Conservation (phyloP, 208 protist species). For the Acanthamoeba lenticulata region DNA sequence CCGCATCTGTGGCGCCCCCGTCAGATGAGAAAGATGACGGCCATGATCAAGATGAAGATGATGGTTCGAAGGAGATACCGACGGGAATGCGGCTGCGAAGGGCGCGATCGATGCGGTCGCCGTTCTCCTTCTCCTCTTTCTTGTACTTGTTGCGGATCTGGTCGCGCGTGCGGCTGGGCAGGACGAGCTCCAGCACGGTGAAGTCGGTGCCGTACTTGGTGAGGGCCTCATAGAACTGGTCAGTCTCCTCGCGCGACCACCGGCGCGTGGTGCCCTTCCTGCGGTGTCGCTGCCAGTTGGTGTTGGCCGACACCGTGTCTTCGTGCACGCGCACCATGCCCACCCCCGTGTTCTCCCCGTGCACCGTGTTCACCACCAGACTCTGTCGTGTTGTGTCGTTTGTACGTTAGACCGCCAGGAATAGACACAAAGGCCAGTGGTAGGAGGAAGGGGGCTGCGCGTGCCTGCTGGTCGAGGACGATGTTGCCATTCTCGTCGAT, state of each 20-base stretch:
- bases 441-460: too few species aligned
- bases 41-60: not conserved
- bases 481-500: constrained; percentile 43
- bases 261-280: constrained; percentile 18
- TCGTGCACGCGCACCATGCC: constrained; percentile 12
- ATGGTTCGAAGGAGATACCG: constrained; percentile 27
- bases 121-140: constrained; percentile 70
- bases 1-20: not conserved
- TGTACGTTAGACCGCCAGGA: too few species aligned
- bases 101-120: constrained; percentile 19
- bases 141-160: constrained; percentile 76
- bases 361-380: not conserved
- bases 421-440: too few species aligned
- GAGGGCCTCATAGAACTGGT: constrained; percentile 71
- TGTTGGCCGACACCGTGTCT: constrained; percentile 6
- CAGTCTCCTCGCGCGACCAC: constrained; percentile 52
- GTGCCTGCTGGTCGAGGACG: constrained; percentile 34
- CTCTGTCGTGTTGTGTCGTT: not conserved
- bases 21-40: not conserved
- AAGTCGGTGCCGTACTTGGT: constrained; percentile 69
- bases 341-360: not conserved
- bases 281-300: constrained; percentile 51
- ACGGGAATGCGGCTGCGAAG: constrained; percentile 20
- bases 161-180: constrained; percentile 22
- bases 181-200: constrained; percentile 59